Base-by-base conservation (phyloP, 805 yeast species). In the Wickerhamomyces silvicola region DNA sequence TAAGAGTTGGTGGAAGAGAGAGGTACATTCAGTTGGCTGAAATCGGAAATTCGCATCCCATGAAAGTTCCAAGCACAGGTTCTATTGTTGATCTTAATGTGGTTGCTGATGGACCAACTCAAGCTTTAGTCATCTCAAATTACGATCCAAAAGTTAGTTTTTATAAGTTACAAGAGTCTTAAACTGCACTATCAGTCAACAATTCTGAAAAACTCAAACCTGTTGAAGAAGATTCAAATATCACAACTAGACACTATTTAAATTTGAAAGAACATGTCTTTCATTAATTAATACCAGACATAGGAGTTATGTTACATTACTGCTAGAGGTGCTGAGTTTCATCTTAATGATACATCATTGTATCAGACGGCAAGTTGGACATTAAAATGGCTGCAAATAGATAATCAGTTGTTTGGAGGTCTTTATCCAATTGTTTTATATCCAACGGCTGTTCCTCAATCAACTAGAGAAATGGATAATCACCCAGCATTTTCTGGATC, bases 81-180 rank as follows among this genome's bases (percentile, higher is more conserved):
- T 60, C 59, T 0, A 78, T 82, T 35, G 88, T 86, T 18, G 97
- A 87, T 46, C 62, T 94, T 46, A 85, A 87, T 50, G 97, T 92
- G 12, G 80, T 86, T 25, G 97, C 97, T 0, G 97, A 92, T 62
- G 98, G 97, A 0, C 95, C 96, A 0, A 78, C 88, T 1, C 96
- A 86, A 57, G 80, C 95, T 0, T 68, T 92, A 41, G 81, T 86
- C 5, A 80, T 92, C 4, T 72, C 94, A 1, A 78, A 83, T 35
- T 85, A 85, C 49, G 92, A 85, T 45, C 81, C 88, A 6, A 72
- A 78, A 3, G 68, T 73, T 6, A 83, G 95, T 54, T 57, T 85
- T 52, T 86, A 86, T 54, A 82, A 81, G 50, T 37, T 62, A 26
- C 55, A 50, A 22, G 45, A 48, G 4, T 45, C 59, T 4, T 41